These are phyloP conservation scores for Halophytophthora polymorphica DNA, from an alignment of 352 stramenopile species.

Conservation along the genomic window DNA sequence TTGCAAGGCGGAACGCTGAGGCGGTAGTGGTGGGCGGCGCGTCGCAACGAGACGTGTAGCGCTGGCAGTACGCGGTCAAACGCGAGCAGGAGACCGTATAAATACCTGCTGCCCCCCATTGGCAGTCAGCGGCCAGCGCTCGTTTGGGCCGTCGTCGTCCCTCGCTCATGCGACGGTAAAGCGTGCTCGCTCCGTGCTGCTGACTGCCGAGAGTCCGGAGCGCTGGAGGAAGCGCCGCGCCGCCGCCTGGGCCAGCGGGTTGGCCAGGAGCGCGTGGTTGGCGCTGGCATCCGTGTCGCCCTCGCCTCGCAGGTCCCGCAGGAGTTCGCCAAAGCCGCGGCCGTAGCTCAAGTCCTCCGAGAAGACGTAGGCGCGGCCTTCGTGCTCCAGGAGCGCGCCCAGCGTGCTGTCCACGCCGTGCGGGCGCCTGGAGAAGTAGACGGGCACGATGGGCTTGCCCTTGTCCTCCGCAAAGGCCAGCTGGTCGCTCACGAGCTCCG, in stretches of 20 bases:
- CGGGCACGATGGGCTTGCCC: constrained; percentile 68
- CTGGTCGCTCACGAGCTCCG: constrained; percentile 79
- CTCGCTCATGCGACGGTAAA: constrained; percentile 24
- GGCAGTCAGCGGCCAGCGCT: constrained; percentile 8
- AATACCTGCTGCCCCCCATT: too few relatives aligned
- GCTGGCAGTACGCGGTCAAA: too few relatives aligned
- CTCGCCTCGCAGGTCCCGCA: constrained; percentile 37
- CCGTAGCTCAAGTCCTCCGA: constrained; percentile 63
- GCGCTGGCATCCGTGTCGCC: constrained; percentile 15
- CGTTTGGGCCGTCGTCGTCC: neutral
- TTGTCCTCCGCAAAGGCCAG: constrained; percentile 83
- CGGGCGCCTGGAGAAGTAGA: constrained; percentile 60
- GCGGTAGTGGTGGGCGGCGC: too few relatives aligned
- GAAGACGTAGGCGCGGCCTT: constrained; percentile 44
- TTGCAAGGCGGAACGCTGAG: too few relatives aligned
- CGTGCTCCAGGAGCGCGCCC: constrained; percentile 32
- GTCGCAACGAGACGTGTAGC: too few relatives aligned
- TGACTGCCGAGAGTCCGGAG: constrained; percentile 10
- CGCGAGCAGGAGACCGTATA: too few relatives aligned
- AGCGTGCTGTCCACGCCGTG: constrained; percentile 41
- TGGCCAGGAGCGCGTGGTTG: constrained; percentile 23
- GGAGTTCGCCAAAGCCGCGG: constrained; percentile 53
- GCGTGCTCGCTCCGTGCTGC: constrained; percentile 10
- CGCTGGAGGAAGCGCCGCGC: constrained; percentile 36
- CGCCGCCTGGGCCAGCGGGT: constrained; percentile 32